Base-by-base conservation (phyloP, 805 yeast genomes). In the Metschnikowia similis region DNA sequence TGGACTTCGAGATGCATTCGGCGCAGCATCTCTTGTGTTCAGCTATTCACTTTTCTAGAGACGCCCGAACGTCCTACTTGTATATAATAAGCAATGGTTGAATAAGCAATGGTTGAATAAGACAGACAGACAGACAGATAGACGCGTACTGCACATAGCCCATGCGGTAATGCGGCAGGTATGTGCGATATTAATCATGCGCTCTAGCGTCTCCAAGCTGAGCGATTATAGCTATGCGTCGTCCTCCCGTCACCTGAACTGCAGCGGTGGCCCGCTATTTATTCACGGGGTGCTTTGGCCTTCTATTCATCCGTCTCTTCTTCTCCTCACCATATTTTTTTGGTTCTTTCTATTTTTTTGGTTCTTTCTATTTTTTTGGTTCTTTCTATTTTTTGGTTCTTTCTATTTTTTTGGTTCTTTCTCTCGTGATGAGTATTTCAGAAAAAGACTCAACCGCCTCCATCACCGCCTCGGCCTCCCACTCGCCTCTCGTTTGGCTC, bases 131-230 rank as follows among this genome's bases (percentile, higher is more conserved):
- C 21, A 21, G 21, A 21, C 21, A 4, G 3, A 3, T 21, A 21
- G 21, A 0, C 2, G 9, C 8, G 7, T 6, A 37, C 38, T 34
- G 45, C 38, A 42, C 21, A 26, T 28, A 38, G 14, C 31, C 5
- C 27, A 47, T 49, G 54, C 52, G 39, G 43, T 51, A 45, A 51
- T 35, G 31, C 35, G 52, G 42, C 31, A 31, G 13, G 14, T 21
- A 8, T 11, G 29, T 48, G 54, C 29, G 54, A 44, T 41, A 48
- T 47, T 42, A 43, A 41, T 26, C 38, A 17, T 35, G 38, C 38
- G 38, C n/a, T 35, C n/a, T n/a, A 10, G 26, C 16, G 38, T 10
- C 38, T 13, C 21, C 26, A 16, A 35, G 8, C 27, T 35, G 38
- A 35, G 38, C 16, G 38, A 35, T 35, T 35, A 16, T 26, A 16